Evolutionary conservation across 352 stramenopile species (phyloP).

Genomic region (Phytophthora vignae): DNA sequence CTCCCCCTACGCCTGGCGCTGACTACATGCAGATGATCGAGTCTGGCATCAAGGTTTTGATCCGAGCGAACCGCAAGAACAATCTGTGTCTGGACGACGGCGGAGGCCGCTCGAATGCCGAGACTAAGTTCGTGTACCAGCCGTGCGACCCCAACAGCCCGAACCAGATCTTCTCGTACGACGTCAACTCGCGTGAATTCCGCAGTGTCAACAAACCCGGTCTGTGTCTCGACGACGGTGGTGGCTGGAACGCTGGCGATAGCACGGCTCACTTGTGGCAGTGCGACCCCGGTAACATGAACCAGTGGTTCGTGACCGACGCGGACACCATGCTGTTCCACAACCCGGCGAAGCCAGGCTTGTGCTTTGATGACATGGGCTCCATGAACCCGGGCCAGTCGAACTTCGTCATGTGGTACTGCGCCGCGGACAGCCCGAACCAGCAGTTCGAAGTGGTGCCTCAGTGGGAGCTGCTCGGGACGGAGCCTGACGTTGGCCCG

Average conservation of each 20-base stretch:
- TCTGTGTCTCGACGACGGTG: conserved; percentile 42
- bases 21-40: conserved; percentile 2
- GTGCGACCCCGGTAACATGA: conserved; percentile 31
- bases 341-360: conserved; percentile 28
- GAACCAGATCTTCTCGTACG: conserved; percentile 43
- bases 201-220: conserved; percentile 29
- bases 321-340: conserved; percentile 19
- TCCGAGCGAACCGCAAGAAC: conserved; percentile 12
- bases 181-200: conserved; percentile 29
- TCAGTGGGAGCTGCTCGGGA: conserved; percentile 3
- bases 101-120: conserved; percentile 11
- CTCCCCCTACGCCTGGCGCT: neutral
- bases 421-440: conserved; percentile 19
- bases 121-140: conserved; percentile 12
- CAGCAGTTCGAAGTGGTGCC: conserved; percentile 34
- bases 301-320: conserved; percentile 40
- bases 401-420: conserved; percentile 17
- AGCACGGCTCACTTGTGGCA: conserved; percentile 21
- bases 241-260: conserved; percentile 10
- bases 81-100: conserved; percentile 37
- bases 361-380: conserved; percentile 39
- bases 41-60: neutral
- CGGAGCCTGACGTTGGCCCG: neutral
- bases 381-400: neutral
- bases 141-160: conserved; percentile 28